Conservation (phyloP, 345 rosid genomes). For the Boechera divaricarpa region DNA sequence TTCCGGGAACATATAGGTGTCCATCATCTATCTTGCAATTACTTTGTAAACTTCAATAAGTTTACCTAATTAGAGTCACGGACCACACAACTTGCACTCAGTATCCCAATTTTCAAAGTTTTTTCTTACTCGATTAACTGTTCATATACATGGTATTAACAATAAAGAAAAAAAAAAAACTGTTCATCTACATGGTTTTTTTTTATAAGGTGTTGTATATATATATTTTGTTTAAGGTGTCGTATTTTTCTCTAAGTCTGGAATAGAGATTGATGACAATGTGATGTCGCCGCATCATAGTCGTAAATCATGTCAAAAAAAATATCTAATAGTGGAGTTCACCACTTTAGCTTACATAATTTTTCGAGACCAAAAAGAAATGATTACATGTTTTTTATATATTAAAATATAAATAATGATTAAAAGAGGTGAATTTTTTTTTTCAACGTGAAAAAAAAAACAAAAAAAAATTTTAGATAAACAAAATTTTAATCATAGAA, state of each 20-base stretch:
- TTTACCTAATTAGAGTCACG: conserved; percentile 15
- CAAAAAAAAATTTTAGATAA: neutral
- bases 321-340: conserved; percentile 16
- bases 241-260: neutral
- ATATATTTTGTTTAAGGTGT: neutral
- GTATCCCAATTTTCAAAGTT: neutral
- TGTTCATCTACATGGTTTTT: neutral
- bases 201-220: neutral
- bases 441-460: no score
- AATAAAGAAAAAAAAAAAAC: no score
- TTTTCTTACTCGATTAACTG: neutral
- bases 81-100: conserved; percentile 33
- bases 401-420: neutral
- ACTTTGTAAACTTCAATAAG: conserved; percentile 9
- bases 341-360: neutral
- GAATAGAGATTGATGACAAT: neutral
- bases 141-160: neutral
- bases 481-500: neutral
- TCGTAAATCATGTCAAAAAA: neutral
- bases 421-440: neutral
- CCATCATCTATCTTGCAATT: neutral
- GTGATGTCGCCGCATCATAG: conserved; percentile 1
- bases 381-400: neutral
- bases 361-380: neutral
- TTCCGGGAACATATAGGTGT: neutral